Evolutionary conservation across 2,329 filamentous ascomycete species (phyloP), one percentile per base, ranked within the genome.

Genomic region (Colletotrichum lentis): DNA sequence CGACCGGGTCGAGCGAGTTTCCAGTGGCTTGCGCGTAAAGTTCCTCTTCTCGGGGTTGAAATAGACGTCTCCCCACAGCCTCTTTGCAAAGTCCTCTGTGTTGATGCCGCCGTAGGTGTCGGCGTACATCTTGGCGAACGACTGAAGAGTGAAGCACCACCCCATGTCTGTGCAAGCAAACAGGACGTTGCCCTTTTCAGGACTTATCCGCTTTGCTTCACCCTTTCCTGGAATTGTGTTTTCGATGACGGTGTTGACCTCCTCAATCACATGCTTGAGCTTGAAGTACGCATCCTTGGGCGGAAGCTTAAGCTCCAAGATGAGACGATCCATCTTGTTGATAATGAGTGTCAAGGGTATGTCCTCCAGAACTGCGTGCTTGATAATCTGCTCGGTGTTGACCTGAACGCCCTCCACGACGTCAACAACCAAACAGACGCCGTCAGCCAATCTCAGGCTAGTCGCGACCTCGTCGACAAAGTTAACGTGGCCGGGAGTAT

Each of bases 351-450:
- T 96, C 73, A 99, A 81, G 1, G 96, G 95, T 5, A 98, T 84
- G 73, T 94, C 92, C 77, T 97, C 93, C 35, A 97, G 84, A 3
- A 97, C 91, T 2, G 94, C 94, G 78, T 99, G 93, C 80, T 93
- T 97, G 81, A 99, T 97, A 74, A 97, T 94, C 77, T 97, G 92
- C 80, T 99, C 95, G 0, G 96, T 97, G 78, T 97, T 97, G 74
- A 96, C 87, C 81, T 98, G 96, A n/a, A 99, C 94, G n/a, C 96
- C 96, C 79, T 99, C 96, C 1, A 99, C 93, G 24, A 97, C 93
- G 77, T 99, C 96, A 18, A 99, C 94, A 16, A 99, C 91, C 56
- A 99, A 82, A 60, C 96, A 95, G 27, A 98, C 89, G 68, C 96
- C 96, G 76, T 99, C 96, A 4, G 92, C 94, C 59, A 99, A 81